Evolutionary conservation across 768 basidiomycete species (phyloP), one percentile per base, ranked within the genome.

Genomic region (Pulveroboletus sp.): DNA sequence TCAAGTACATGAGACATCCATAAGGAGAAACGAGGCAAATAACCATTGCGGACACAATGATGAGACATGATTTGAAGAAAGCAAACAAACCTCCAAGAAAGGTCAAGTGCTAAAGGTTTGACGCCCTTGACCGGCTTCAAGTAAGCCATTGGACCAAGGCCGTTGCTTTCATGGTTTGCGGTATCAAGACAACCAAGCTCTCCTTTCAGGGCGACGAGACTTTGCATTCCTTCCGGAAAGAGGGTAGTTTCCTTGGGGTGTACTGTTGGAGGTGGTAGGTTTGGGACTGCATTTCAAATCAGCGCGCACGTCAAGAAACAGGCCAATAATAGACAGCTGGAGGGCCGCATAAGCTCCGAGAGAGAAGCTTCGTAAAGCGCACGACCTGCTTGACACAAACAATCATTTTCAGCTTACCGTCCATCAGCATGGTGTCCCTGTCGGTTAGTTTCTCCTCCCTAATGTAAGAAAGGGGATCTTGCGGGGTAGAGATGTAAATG

Each of bases 11-110:
- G 32, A 57, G 39, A 35, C n/a, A 15, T 53, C n/a, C n/a, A 8
- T 9, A 37, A 5, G 27, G 11, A 39, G 32, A 27, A n/a, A 50
- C 31, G 31, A 36, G 10, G 21, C 17, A 31, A 43, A 49, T 11
- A 30, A 44, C 13, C 17, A 27, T 32, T 17, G 30, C 3, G 21
- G 38, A 41, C 31, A 33, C 33, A 40, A 13, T 13, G 30, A 17
- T 24, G 18, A 27, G 31, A 31, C 31, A 31, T 5, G n/a, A 7
- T 24, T 7, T 8, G 26, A 30, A 47, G 18, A 32, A 47, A 44
- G 43, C 31, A 45, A 44, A 71, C 76, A 43, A 50, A 86, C 86
- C 77, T 76, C 86, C 86, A 89, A 13, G 82, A 81, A 43, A 89
- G 67, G 30, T 79, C 74, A 13, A 88, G 70, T 18, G 75, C 71